phyloP scores from a whole-genome alignment of 2,329 filamentous ascomycete species.

The Calonectria pteridis region DNA sequence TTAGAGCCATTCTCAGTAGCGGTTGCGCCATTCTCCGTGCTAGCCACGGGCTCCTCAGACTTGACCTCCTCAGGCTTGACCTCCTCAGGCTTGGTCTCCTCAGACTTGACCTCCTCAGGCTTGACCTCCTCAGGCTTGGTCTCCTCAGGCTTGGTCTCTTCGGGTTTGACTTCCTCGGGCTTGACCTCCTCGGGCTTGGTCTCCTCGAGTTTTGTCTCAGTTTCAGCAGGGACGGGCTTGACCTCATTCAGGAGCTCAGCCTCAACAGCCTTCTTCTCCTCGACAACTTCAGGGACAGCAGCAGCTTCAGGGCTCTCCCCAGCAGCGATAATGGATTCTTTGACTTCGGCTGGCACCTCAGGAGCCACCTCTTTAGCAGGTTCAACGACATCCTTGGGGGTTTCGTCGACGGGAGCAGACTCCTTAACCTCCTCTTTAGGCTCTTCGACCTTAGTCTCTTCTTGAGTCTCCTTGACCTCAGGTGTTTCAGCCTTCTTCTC shows the following conservation, averaged over 20 bases:
- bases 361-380: slow-evolving; percentile 63
- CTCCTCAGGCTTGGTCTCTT: slow-evolving; percentile 10
- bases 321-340: slow-evolving; percentile 69
- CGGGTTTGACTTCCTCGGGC: slow-evolving; percentile 31
- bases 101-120: neutral
- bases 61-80: slow-evolving; percentile 29
- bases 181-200: slow-evolving; percentile 33
- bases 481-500: slow-evolving; percentile 60
- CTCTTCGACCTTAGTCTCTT: slow-evolving; percentile 70
- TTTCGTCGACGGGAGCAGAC: slow-evolving; percentile 53
- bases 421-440: slow-evolving; percentile 67
- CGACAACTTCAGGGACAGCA: slow-evolving; percentile 74
- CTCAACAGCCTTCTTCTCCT: slow-evolving; percentile 82
- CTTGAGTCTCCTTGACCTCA: slow-evolving; percentile 75
- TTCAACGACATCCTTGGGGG: slow-evolving; percentile 64
- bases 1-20: slow-evolving; percentile 33
- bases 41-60: slow-evolving; percentile 29
- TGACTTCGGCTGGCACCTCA: slow-evolving; percentile 67
- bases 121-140: slow-evolving; percentile 23
- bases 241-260: slow-evolving; percentile 78
- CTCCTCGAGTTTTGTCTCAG: slow-evolving; percentile 32
- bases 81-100: slow-evolving; percentile 31
- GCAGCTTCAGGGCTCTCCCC: slow-evolving; percentile 78
- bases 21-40: slow-evolving; percentile 36
- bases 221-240: slow-evolving; percentile 50